Evolutionary conservation across 257 asterid genomes (phyloP), one percentile per base, ranked within the genome.

Genomic region (Hygrophila difformis): DNA sequence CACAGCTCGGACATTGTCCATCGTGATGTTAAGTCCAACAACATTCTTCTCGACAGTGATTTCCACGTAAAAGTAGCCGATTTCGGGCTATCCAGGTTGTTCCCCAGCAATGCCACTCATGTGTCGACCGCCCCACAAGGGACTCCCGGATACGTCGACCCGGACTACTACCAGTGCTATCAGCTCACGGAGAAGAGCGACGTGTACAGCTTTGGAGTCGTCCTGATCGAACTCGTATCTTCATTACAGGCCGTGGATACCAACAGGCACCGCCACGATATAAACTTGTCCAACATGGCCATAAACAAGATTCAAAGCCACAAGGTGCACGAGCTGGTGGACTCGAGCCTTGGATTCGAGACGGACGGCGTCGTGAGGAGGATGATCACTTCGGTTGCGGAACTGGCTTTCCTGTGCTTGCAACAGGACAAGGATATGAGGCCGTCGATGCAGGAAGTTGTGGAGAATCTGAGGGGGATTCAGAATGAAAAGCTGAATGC

Each of bases 111-210:
- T 14, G 93, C 49, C 20, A 83, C 87, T 2, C 97, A 87, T 21
- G 74, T 83, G 46, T 80, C 97, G 10, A 83, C 94, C 2, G 94
- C 94, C 23, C 94, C 97, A 18, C 97, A 87, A 55, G 97, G 97
- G 26, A 83, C 94, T 2, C 97, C 93, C 0, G 94, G 94, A 51
- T 87, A 83, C 16, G 94, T 83, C 0, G 93, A 87, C 60, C 96
- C 96, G 0, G 93, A 82, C 67, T 83, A 87, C 59, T 79, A 87
- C 37, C 76, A 80, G 17, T 79, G 77, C 66, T 87, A 82, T 70
- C 82, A 82, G 22, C 78, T 87, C 13, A 87, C 93, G 0, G 83
- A 78, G 24, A 87, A 63, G 20, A 87, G 96, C 17, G 94, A 82
- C 14, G 94, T 77, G 0, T 87, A 73, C 35, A 87, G 97, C 62